These are phyloP conservation scores for Thymus quinquecostatus DNA, from an alignment of 257 asterid species.

Conservation along the genomic window DNA sequence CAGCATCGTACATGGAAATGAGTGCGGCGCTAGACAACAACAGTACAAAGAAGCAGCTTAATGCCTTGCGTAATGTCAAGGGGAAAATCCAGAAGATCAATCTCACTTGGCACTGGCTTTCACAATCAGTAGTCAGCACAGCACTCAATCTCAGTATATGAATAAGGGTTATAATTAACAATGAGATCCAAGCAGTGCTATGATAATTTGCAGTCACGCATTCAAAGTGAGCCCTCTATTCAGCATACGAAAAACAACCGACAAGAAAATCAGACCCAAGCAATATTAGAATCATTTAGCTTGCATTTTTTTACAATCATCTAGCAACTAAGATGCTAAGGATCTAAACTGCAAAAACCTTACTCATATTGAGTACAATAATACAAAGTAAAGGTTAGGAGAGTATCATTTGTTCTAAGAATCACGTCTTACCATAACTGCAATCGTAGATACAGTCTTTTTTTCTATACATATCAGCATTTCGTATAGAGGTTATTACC, in stretches of 20 bases:
- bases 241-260: constrained; percentile 5
- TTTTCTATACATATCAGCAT: too few relatives aligned
- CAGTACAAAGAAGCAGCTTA: constrained; percentile 7
- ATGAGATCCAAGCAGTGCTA: too few relatives aligned
- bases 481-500: too few relatives aligned
- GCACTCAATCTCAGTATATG: neutral
- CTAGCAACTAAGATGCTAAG: neutral
- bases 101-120: neutral
- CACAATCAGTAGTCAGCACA: neutral
- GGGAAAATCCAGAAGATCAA: constrained; percentile 25
- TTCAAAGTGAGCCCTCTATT: neutral
- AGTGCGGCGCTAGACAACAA: constrained; percentile 2
- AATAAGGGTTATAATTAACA: neutral
- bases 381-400: neutral
- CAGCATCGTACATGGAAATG: constrained; percentile 7
- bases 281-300: neutral
- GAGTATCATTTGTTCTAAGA: too few relatives aligned
- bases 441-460: constrained; percentile 91
- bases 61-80: constrained; percentile 20
- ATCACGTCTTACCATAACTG: constrained; percentile 75
- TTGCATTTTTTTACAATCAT: too few relatives aligned
- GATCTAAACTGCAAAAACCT: neutral
- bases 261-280: too few relatives aligned
- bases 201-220: neutral
- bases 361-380: neutral